Conservation (phyloP, 1,284 basidiomycete species). For the Ceratobasidium sp. region DNA sequence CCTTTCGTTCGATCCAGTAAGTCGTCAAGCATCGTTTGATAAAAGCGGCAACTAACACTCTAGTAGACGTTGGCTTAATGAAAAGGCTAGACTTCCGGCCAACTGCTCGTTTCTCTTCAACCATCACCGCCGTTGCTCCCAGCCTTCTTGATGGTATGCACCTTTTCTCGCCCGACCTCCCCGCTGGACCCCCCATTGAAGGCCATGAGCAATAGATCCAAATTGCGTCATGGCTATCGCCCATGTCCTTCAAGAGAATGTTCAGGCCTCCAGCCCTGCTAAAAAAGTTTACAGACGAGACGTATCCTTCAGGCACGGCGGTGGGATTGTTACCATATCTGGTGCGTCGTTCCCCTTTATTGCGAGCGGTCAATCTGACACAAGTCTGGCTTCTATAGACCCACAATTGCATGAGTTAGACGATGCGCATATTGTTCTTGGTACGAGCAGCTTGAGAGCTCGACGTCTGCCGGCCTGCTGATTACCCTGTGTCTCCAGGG, state of each 20-base stretch:
- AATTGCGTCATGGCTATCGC: neutral
- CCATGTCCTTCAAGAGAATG: neutral
- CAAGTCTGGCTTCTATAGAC: neutral
- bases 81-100: neutral
- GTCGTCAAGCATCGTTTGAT: too few relatives aligned
- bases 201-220: neutral
- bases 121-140: neutral
- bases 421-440: neutral
- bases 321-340: neutral
- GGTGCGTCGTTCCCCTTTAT: neutral
- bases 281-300: neutral
- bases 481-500: neutral
- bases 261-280: neutral
- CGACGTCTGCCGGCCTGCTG: neutral
- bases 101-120: neutral
- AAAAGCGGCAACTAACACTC: too few relatives aligned
- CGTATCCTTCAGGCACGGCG: neutral
- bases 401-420: neutral
- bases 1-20: too few relatives aligned
- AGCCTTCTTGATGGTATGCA: neutral
- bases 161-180: neutral
- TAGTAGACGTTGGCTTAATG: neutral
- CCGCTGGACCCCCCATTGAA: neutral
- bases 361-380: neutral
- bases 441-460: neutral